A percentile compares a stretch with the other conserved stretches of the same genome.
These are phyloP conservation scores for Suillus ampliporus DNA, from an alignment of 768 basidiomycete species.

Conservation along the genomic window DNA sequence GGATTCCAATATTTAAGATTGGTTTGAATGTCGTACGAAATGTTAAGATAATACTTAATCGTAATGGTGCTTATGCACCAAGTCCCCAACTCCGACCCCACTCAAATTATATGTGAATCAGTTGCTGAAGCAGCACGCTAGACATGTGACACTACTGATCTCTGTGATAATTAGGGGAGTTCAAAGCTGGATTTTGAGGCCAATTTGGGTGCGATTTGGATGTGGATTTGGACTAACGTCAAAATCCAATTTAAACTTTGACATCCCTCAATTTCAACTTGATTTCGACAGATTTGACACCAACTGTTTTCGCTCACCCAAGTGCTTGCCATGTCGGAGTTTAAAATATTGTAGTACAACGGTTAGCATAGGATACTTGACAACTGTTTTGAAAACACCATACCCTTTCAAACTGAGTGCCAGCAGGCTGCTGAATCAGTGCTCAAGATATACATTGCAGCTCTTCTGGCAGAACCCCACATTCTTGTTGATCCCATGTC, in stretches of 20 bases:
- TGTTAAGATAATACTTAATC: no score
- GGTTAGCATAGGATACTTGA: not conserved
- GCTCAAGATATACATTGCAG: not conserved
- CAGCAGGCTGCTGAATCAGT: conserved; percentile 6
- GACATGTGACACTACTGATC: no score
- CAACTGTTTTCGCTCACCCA: not conserved
- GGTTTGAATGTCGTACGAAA: no score
- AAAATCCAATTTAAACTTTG: not conserved
- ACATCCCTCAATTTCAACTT: not conserved
- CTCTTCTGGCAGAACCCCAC: conserved; percentile 4
- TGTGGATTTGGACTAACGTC: not conserved
- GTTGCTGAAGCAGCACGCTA: no score
- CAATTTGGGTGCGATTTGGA: not conserved
- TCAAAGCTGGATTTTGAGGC: not conserved
- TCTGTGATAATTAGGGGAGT: not conserved
- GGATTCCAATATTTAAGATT: no score
- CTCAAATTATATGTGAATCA: no score
- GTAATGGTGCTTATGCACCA: no score
- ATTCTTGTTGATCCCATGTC: not conserved
- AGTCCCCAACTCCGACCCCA: no score
- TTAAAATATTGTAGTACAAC: not conserved
- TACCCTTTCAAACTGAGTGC: conserved; percentile 6
- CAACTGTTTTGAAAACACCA: no score
- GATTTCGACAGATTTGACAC: not conserved
- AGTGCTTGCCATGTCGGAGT: not conserved